Conservation (phyloP, 2,329 filamentous ascomycete genomes). For the Fusarium dimerum region DNA sequence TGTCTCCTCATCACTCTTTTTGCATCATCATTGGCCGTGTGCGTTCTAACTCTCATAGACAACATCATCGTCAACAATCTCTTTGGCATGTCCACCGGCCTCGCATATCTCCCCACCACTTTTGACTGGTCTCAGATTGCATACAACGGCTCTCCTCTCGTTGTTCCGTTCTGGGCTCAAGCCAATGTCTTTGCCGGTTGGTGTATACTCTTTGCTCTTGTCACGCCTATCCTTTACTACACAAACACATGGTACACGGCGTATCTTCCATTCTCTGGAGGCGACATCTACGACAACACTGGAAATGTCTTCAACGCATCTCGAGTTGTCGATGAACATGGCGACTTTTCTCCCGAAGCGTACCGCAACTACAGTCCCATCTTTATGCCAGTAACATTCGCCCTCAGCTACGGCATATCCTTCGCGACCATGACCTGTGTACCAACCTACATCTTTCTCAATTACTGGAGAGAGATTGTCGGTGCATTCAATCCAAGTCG, state of each 20-base stretch:
- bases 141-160: constrained; percentile 14
- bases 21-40: too few species aligned
- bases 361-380: constrained; percentile 16
- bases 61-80: constrained; percentile 14
- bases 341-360: constrained; percentile 6
- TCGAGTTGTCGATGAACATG: constrained; percentile 13
- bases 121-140: constrained; percentile 19
- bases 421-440: constrained; percentile 17
- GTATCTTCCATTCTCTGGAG: constrained; percentile 14
- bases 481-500: constrained; percentile 9
- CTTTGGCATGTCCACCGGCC: constrained; percentile 14
- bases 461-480: constrained; percentile 10
- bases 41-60: not conserved
- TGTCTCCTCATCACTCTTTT: not conserved
- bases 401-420: constrained; percentile 11
- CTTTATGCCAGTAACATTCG: constrained; percentile 12
- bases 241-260: constrained; percentile 1
- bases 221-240: constrained; percentile 13
- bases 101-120: constrained; percentile 10
- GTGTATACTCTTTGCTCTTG: constrained; percentile 9
- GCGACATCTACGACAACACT: constrained; percentile 16
- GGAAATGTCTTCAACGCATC: constrained; percentile 12
- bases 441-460: constrained; percentile 14
- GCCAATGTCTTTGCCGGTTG: constrained; percentile 16
- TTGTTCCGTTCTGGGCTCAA: constrained; percentile 16